Base-by-base conservation (phyloP, 1,284 basidiomycete species). In the Schizophyllum commune region DNA sequence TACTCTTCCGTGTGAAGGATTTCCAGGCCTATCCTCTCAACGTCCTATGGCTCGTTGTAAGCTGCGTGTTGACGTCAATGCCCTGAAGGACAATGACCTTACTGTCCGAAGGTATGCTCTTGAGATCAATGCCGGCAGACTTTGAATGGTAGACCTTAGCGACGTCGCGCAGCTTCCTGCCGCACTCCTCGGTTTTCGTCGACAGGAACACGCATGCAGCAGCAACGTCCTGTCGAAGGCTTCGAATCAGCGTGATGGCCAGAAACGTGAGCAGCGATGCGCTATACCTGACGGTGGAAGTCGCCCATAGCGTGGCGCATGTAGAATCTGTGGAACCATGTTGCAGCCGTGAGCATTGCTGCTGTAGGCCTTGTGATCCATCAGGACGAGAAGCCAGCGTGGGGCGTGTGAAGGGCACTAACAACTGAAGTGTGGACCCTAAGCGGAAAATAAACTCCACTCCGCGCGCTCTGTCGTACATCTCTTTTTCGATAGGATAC, bases 291-390 rank as follows among this genome's bases (percentile, higher is more conserved):
- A 65, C 88, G 84, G 70, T 88, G 83, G 71, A 92, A 90, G 68
- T 93, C 88, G 68, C 88, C 83, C 80, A 94, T 82, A n/a, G 93
- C 86, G 69, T 85, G 88, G 59, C 95, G 84, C 93, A 97, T 95
- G 75, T 92, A 97, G 75, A 97, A 97, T 13, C 95, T 85, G 73
- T 97, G 95, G 65, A 96, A 90, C 82, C 93, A 93, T 4, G 89
- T 91, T 32, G 92, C 89, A 17, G 92, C 93, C 32, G 90, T 90
- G 64, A 88, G 89, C 76, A 94, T 81, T 8, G 89, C 88, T 21
- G 89, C 85, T 21, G 85, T 83, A 33, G 89, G 88, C 59, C 91
- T 93, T 70, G 58, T 59, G 58, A 64, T 34, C 62, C 60, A 61
- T 61, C 53, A 64, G 60, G 63, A 56, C 58, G 58, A 65, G 61